Evolutionary conservation across 345 rosid genomes (phyloP).

Genomic region (Eucalyptus cloeziana): DNA sequence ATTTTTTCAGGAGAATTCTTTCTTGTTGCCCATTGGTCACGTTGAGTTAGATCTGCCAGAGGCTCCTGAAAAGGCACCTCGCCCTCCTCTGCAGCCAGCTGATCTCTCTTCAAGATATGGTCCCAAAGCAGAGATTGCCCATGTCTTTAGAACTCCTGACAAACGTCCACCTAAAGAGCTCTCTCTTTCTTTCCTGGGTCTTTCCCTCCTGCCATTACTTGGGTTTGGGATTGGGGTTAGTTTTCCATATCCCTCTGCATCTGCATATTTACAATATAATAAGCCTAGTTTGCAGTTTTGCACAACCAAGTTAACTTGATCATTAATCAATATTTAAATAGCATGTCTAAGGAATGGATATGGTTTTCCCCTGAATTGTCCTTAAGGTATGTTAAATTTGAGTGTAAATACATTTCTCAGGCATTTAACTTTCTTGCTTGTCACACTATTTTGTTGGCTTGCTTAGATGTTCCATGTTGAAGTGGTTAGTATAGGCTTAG

Average conservation of each 20-base stretch:
- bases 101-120: slow-evolving; percentile 68
- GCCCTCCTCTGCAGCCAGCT: slow-evolving; percentile 45
- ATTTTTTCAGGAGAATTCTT: slow-evolving; percentile 71
- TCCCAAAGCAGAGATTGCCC: slow-evolving; percentile 80
- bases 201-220: slow-evolving; percentile 55
- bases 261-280: not conserved
- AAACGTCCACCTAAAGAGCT: slow-evolving; percentile 76
- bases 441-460: not conserved
- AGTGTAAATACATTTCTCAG: not conserved
- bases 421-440: not conserved
- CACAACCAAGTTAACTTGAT: not conserved
- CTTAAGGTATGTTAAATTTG: not conserved
- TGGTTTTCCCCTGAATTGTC: not conserved
- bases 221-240: slow-evolving; percentile 92
- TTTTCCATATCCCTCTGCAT: not conserved
- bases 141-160: slow-evolving; percentile 84
- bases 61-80: slow-evolving; percentile 87
- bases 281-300: not conserved
- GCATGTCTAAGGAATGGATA: not conserved
- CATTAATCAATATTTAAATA: not conserved
- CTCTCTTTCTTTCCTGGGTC: slow-evolving; percentile 78
- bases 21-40: slow-evolving; percentile 53
- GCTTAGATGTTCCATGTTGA: not conserved
- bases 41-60: slow-evolving; percentile 86
- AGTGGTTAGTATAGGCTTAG: not conserved